Conservation (phyloP, 495 filamentous ascomycete species). For the Aspergillus taichungensis region DNA sequence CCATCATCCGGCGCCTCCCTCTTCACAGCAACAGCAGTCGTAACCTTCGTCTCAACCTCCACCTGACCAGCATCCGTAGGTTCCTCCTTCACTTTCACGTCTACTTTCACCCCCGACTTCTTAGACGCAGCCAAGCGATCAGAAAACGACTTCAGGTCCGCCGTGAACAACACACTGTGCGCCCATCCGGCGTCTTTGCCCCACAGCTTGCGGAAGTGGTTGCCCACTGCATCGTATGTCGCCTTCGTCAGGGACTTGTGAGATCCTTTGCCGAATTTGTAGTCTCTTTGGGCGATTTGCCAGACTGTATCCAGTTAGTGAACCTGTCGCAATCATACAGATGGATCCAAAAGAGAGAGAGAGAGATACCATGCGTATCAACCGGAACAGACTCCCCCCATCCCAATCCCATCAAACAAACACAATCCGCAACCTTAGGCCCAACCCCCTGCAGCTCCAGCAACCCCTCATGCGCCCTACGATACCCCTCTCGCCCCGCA, state of each 20-base stretch:
- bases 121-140: slow-evolving; percentile 47
- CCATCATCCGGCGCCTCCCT: slow-evolving; percentile 15
- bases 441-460: slow-evolving; percentile 78
- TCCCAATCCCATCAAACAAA: slow-evolving; percentile 94
- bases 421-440: slow-evolving; percentile 94
- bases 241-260: slow-evolving; percentile 78
- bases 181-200: slow-evolving; percentile 95
- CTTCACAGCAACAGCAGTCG: slow-evolving; percentile 20
- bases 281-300: slow-evolving; percentile 96
- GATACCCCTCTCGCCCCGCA: slow-evolving; percentile 61
- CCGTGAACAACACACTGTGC: slow-evolving; percentile 92
- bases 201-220: slow-evolving; percentile 87
- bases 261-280: slow-evolving; percentile 79
- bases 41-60: slow-evolving; percentile 21
- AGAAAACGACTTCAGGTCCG: slow-evolving; percentile 80
- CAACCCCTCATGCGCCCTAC: slow-evolving; percentile 71
- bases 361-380: slow-evolving; percentile 69
- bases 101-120: slow-evolving; percentile 39
- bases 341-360: background rate
- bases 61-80: slow-evolving; percentile 18
- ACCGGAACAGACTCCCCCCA: slow-evolving; percentile 93
- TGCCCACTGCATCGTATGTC: slow-evolving; percentile 82
- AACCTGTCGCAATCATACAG: background rate
- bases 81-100: slow-evolving; percentile 28
- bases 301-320: slow-evolving; percentile 50